phyloP scores from a whole-genome alignment of 495 filamentous ascomycete genomes.

The Extremus antarcticus region DNA sequence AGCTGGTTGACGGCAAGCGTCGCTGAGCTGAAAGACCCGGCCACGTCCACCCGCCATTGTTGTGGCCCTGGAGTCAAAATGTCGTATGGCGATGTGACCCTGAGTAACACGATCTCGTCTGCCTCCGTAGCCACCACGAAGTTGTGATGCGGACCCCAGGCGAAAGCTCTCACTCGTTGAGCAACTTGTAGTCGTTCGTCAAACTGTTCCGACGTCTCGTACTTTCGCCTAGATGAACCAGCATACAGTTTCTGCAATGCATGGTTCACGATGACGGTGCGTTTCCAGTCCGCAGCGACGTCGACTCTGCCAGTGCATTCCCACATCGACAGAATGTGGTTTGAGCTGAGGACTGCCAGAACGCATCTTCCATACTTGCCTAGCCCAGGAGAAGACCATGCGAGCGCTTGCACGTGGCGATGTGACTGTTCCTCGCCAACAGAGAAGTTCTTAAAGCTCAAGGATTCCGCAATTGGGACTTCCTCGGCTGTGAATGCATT shows the following conservation, averaged over 20 bases:
- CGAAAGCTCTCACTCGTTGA: conserved; percentile 24
- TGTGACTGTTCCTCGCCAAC: conserved; percentile 53
- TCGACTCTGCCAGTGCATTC: conserved; percentile 12
- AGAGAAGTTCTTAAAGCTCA: conserved; percentile 42
- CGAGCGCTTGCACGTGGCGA: conserved; percentile 40
- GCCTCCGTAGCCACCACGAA: conserved; percentile 37
- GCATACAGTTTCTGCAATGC: conserved; percentile 16
- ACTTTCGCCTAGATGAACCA: not conserved
- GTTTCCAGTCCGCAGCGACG: conserved; percentile 24
- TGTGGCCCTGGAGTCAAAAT: conserved; percentile 7
- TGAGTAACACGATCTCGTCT: conserved; percentile 32
- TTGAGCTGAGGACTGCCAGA: conserved; percentile 50
- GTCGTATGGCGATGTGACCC: conserved; percentile 22
- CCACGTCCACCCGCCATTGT: conserved; percentile 11
- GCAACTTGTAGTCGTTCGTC: conserved; percentile 5
- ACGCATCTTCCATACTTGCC: conserved; percentile 47
- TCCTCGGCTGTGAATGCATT: conserved; percentile 46
- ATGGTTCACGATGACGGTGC: conserved; percentile 27
- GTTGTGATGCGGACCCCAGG: conserved; percentile 24
- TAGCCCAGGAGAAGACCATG: conserved; percentile 53
- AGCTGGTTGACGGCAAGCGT: not conserved
- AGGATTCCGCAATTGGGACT: conserved; percentile 35
- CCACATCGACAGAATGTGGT: conserved; percentile 32
- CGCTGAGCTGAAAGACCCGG: not conserved
- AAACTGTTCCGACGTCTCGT: conserved; percentile 2